Percentiles rank a stretch among this genome's conserved stretches.
phyloP scores from a whole-genome alignment of 257 asterid species.

The Nicotiana attenuata region DNA sequence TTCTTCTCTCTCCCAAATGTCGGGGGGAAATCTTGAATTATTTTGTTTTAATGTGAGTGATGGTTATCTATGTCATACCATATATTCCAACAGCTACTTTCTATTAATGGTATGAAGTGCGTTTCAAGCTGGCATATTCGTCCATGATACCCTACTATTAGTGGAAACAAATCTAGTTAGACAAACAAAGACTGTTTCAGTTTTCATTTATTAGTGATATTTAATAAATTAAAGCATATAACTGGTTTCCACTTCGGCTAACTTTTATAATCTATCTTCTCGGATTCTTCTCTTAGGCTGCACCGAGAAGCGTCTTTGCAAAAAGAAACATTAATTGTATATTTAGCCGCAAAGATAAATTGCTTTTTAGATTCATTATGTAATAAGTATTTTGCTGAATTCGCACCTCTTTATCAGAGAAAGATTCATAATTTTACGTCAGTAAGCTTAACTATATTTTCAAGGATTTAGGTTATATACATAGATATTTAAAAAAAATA shows the following conservation, averaged over 20 bases:
- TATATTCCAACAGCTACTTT: constrained; percentile 7
- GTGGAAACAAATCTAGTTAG: constrained; percentile 36
- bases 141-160: constrained; percentile 19
- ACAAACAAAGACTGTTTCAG: not conserved
- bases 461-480: no score
- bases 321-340: not conserved
- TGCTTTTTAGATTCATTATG: not conserved
- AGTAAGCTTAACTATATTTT: not conserved
- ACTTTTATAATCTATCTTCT: not conserved
- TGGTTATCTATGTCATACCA: not conserved
- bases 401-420: not conserved
- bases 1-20: not conserved
- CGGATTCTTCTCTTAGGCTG: constrained; percentile 1
- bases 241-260: not conserved
- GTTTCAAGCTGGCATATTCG: constrained; percentile 32
- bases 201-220: not conserved
- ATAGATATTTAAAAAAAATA: no score
- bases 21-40: not conserved
- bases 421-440: not conserved
- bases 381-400: not conserved
- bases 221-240: not conserved
- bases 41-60: not conserved
- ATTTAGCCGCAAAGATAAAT: constrained; percentile 14
- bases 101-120: constrained; percentile 22
- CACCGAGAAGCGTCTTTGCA: constrained; percentile 14